Evolutionary conservation across 441 rosid species (phyloP), one percentile per base, ranked within the genome.

Genomic region (Melastoma candidum): DNA sequence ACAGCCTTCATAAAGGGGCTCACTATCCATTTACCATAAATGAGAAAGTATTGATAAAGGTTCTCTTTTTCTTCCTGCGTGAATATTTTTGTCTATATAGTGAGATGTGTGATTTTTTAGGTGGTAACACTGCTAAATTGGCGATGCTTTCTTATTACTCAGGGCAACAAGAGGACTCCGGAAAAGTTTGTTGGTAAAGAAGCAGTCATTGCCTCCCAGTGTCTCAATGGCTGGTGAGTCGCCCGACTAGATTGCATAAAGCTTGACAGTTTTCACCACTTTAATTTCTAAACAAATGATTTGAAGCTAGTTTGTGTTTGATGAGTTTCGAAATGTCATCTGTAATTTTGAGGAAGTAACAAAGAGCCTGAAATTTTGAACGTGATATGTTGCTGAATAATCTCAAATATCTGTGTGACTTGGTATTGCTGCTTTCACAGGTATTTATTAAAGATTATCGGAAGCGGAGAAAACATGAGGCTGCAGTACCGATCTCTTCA

Each of bases 151-250:
- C 51, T 63, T 60, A 68, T 44, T 65, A 24, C 72, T 32, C 77
- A 92, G 98, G 98, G 98, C 56, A 92, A 92, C 67, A 65, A 85
- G 66, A 79, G 98, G 69, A 92, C 98, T 2, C 96, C 94, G 0
- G 98, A 83, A 63, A 87, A 87, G 61, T 85, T 85, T 77, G 88
- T 87, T 29, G 96, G 98, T 54, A 92, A 85, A 81, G 98, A 87
- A 75, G 98, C 98, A 25, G 58, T 92, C 32, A 84, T 92, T 62
- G 85, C 96, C 68, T 87, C 96, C 63, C 98, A 92, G 47, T 92
- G 96, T 78, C 94, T 87, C 61, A 92, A 92, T 76, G 98, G 98
- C 74, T 92, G 98, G 98, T 92, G 58, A 70, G 90, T 80, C 32
- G 48, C 57, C 8, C 22, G 22, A 17, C 22, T 17, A 17, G 22